Evolutionary conservation across 2,329 filamentous ascomycete species (phyloP).

Genomic region (Ophiosphaerella narmari): DNA sequence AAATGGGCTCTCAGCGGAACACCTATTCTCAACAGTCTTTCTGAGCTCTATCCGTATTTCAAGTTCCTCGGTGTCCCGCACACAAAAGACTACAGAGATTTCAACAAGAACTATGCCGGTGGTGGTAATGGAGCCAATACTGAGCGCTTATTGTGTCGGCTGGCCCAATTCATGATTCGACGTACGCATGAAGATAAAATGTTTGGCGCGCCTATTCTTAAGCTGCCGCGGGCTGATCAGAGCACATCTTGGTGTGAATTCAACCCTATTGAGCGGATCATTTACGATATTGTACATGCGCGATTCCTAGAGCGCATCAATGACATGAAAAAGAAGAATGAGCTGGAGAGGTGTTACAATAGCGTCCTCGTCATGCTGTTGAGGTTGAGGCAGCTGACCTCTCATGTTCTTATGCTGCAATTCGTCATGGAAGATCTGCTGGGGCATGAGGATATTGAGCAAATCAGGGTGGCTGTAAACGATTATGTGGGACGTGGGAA

Average conservation of each 20-base stretch:
- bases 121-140: not conserved
- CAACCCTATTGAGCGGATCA: slow-evolving; percentile 55
- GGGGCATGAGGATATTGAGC: slow-evolving; percentile 51
- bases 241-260: slow-evolving; percentile 53
- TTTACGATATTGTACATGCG: slow-evolving; percentile 59
- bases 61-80: slow-evolving; percentile 50
- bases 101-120: too few species aligned
- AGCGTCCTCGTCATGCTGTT: slow-evolving; percentile 55
- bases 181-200: slow-evolving; percentile 59
- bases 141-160: slow-evolving; percentile 44
- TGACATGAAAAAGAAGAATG: not conserved
- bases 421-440: slow-evolving; percentile 52
- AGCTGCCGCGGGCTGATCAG: slow-evolving; percentile 56
- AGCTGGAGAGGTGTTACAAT: slow-evolving; percentile 41
- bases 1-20: slow-evolving; percentile 53
- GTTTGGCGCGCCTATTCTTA: slow-evolving; percentile 59
- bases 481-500: slow-evolving; percentile 17
- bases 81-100: not conserved
- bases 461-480: slow-evolving; percentile 44
- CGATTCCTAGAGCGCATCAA: slow-evolving; percentile 53
- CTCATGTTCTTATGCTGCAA: slow-evolving; percentile 56
- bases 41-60: slow-evolving; percentile 48
- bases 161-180: slow-evolving; percentile 58
- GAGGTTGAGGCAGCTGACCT: slow-evolving; percentile 57
- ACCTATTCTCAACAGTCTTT: slow-evolving; percentile 44